Percentiles rank a stretch among this genome's conserved stretches.
phyloP scores from a whole-genome alignment of 2,329 filamentous ascomycete species.

The Mycocentrospora acerina region DNA sequence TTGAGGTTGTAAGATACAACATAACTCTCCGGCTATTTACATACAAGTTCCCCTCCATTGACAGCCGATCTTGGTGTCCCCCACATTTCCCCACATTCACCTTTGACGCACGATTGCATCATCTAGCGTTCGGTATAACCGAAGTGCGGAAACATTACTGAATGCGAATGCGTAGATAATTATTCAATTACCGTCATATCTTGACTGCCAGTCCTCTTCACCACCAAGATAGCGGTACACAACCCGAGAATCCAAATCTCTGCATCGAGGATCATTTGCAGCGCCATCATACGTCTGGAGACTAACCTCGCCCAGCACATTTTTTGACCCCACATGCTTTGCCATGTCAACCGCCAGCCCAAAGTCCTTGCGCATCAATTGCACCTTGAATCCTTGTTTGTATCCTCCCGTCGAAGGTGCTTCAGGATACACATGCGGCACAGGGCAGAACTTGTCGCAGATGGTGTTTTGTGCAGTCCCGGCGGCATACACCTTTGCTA shows the following conservation, averaged over 20 bases:
- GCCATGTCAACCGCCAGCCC: slow-evolving; percentile 57
- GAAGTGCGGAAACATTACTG: too few species aligned
- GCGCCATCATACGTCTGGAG: slow-evolving; percentile 56
- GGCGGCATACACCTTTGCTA: slow-evolving; percentile 55
- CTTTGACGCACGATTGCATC: slow-evolving; percentile 5
- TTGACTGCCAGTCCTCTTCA: slow-evolving; percentile 51
- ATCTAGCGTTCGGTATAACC: not conserved
- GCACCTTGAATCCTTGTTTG: slow-evolving; percentile 58
- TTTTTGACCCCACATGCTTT: slow-evolving; percentile 52
- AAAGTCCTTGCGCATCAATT: slow-evolving; percentile 63
- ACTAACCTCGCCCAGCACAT: slow-evolving; percentile 54
- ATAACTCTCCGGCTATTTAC: too few species aligned
- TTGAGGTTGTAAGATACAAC: too few species aligned
- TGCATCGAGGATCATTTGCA: slow-evolving; percentile 54
- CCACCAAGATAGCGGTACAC: slow-evolving; percentile 60
- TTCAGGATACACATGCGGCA: slow-evolving; percentile 52
- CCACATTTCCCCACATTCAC: slow-evolving; percentile 28
- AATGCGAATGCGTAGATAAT: too few species aligned
- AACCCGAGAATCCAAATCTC: slow-evolving; percentile 58
- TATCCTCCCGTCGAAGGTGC: slow-evolving; percentile 54
- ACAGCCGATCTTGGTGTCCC: slow-evolving; percentile 22
- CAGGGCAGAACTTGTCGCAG: slow-evolving; percentile 54
- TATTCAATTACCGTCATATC: slow-evolving; percentile 4
- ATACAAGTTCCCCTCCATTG: slow-evolving; percentile 3
- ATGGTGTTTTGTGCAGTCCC: slow-evolving; percentile 57